Base-by-base conservation (phyloP, 148 eudicot genomes). In the Heliamphora exappendiculata region DNA sequence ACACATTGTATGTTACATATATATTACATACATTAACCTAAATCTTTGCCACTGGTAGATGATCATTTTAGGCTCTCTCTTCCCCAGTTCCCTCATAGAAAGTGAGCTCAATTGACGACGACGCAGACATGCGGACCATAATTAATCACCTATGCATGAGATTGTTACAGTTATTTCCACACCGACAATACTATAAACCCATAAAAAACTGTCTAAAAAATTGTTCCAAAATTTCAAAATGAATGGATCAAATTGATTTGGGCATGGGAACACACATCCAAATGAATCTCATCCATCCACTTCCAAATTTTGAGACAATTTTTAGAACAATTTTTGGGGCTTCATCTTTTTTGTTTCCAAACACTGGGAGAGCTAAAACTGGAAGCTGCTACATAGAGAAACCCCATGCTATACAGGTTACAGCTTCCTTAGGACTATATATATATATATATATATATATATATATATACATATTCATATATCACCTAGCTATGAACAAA, bases 381-480 rank as follows among this genome's bases (percentile, higher is more conserved):
- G 28, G 65, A 42, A 66, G 53, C 77, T 41, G 73, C 77, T 41
- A 67, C 44, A 73, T 42, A 67, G 28, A 13, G 19, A 34, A 71
- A 68, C 54, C 4, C 78, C 62, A 70, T 31, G 65, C 75, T 57
- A 58, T 28, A 8, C 34, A 60, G 37, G 47, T 34, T 39, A 57
- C 80, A 78, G 76, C 74, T 83, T 78, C 63, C 72, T 74, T 60
- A 70, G 70, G 71, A 59, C 45, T 67, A 67, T 13, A 28, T 68
- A 47, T 53, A 58, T 77, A 31, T 4, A 45, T 41, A n/a, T n/a
- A n/a, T n/a, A n/a, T n/a, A n/a, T n/a, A n/a, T n/a, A n/a, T n/a
- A n/a, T n/a, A n/a, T n/a, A n/a, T n/a, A n/a, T n/a, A n/a, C n/a
- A 4, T 26, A 67, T 44, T 28, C 34, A 83, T 78, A 71, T 49